Evolutionary conservation across 139 green algal species (phyloP), one percentile per base, ranked within the genome.

Genomic region (Coelastrella sp.): DNA sequence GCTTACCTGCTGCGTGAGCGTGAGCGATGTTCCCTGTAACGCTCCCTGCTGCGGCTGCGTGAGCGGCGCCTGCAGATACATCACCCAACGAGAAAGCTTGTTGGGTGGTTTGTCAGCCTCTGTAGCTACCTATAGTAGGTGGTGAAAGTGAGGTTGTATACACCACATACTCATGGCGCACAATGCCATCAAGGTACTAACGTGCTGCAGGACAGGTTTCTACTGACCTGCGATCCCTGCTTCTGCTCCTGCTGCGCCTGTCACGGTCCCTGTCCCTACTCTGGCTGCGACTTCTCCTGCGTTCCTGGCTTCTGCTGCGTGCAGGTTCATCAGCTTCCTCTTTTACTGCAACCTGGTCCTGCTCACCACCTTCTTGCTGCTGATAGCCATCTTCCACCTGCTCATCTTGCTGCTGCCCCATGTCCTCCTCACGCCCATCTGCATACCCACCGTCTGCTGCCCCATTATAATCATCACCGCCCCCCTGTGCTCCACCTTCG

Each of bases 1-100:
- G 6, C 45, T 8, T 40, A 80, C 72, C 72, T 80, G 72, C 72
- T 80, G 72, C 72, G 72, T 35, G 72, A 80, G 72, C 72, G 72
- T 64, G 27, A 41, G 30, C 72, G 72, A 15, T 25, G 38, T n/a
- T 59, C 41, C 45, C 69, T 79, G 69, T 64, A 51, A 25, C 68
- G 68, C 23, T 80, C 72, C 48, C 72, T 80, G 72, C 72, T 80
- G 45, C 72, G 45, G 0, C 11, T 32, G 27, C 72, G 72, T 23
- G 67, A 76, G 37, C 67, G 37, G 45, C 72, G 72, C 72, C 72
- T 80, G 72, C 72, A 48, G 25, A 23, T n/a, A n/a, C n/a, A n/a
- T n/a, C n/a, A n/a, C n/a, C n/a, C n/a, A n/a, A n/a, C n/a, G n/a
- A n/a, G n/a, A n/a, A n/a, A n/a, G n/a, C n/a, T n/a, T n/a, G n/a